These are phyloP conservation scores for Boletus barrowsii DNA, from an alignment of 768 basidiomycete species.

Conservation along the genomic window DNA sequence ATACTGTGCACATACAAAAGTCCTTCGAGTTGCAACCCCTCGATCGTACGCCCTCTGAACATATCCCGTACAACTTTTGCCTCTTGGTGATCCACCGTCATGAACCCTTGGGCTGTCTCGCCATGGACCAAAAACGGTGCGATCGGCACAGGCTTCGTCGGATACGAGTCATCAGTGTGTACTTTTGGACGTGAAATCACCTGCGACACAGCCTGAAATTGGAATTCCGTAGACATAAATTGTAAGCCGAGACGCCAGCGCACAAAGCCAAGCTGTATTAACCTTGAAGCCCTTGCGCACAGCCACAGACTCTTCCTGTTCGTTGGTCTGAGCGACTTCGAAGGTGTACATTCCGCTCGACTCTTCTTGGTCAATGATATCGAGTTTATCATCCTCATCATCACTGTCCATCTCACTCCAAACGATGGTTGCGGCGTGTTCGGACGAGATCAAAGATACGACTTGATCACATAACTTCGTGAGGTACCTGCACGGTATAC, in stretches of 20 bases:
- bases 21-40: constrained; percentile 11
- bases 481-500: no score
- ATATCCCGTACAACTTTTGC: neutral
- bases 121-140: constrained; percentile 35
- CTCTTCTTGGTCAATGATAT: constrained; percentile 35
- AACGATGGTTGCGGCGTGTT: constrained; percentile 43
- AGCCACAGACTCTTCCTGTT: constrained; percentile 51
- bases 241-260: neutral
- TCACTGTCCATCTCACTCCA: constrained; percentile 39
- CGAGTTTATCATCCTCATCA: constrained; percentile 10
- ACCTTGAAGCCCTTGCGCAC: constrained; percentile 47
- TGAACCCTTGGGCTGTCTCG: constrained; percentile 41
- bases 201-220: constrained; percentile 10
- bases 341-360: constrained; percentile 51
- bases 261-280: neutral
- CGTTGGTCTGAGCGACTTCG: constrained; percentile 52
- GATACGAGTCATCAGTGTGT: constrained; percentile 1
- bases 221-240: no score
- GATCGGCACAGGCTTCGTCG: constrained; percentile 3
- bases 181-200: constrained; percentile 9
- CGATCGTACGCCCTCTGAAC: neutral
- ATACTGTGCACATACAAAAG: constrained; percentile 17
- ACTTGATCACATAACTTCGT: constrained; percentile 60
- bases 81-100: constrained; percentile 31
- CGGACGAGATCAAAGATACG: constrained; percentile 46